Evolutionary conservation across 257 asterid genomes (phyloP), one percentile per base, ranked within the genome.

Genomic region (Salvia hispanica): DNA sequence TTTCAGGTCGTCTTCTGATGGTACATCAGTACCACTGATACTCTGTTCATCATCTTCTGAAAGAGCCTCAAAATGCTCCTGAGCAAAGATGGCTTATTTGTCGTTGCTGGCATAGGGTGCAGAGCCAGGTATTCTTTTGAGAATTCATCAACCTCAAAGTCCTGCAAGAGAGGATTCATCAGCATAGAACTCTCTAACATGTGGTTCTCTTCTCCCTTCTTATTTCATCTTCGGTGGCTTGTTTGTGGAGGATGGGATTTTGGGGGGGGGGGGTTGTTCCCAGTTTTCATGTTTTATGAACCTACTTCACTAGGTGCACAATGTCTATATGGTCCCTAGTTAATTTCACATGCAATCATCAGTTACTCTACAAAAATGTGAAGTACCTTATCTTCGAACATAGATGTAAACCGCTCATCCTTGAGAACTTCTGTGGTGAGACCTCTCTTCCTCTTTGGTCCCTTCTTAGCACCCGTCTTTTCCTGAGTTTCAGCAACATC

Each of bases 21-120:
- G 79, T 64, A 11, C 83, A 73, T 84, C 97, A 64, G 89, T 81
- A 74, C 86, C 85, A 76, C 85, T 82, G 66, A 69, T 55, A 67
- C 82, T 79, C 66, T 70, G 73, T 43, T 84, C 81, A 31, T 80
- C 92, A 42, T 86, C 95, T 25, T 73, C 96, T 55, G 75, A 58
- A 70, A 86, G 77, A 64, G 84, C 77, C 72, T 83, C 94, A 78
- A 93, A 93, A 80, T 93, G 96, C 76, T 93, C 94, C 73, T 86
- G 21, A 93, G 76, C 79, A 88, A 81, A 65, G 95, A 79, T 31
- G 84, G 79, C 71, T 82, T 83, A 70, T 86, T 84, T 42, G 80
- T 76, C 13, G 89, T 66, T 61, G 90, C 64, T 68, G 93, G 72
- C 76, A 89, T 71, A 6, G 98, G 99, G 72, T 93, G 97, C 79